Evolutionary conservation across 2,329 filamentous ascomycete species (phyloP), one percentile per base, ranked within the genome.

Genomic region (Emmonsiellopsis sp.): DNA sequence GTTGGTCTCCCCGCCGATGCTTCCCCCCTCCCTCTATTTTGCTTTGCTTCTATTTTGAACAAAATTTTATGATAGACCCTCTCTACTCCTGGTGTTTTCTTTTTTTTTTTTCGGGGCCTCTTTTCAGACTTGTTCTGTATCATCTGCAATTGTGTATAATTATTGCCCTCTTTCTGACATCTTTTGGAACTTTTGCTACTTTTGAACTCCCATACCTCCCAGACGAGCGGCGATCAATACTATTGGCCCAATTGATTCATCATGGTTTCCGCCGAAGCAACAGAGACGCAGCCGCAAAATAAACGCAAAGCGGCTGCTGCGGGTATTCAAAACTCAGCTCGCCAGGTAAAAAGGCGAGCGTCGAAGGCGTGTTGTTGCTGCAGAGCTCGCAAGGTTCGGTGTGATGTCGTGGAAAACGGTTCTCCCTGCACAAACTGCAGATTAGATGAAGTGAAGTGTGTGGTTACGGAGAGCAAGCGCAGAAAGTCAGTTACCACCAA

Each of bases 291-390:
- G 42, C 59, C 67, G 44, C 67, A 69, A 55, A 65, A 63, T 56
- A 84, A 84, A 69, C 76, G 81, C 57, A 82, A 82, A 62, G 76
- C 78, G 43, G 75, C 77, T 42, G 71, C 75, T 54, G 80, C 80
- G 31, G 79, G 79, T 32, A 68, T 84, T 44, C 73, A 78, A 52
- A 72, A 72, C 57, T 69, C 72, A 53, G 69, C 76, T 64, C 74
- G 79, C 55, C 81, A 81, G 52, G 81, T 85, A 51, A 96, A 95
- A 73, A 81, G 90, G 64, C 51, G 76, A 53, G 75, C 76, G 2
- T 65, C 74, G n/a, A 77, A 78, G 50, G 76, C 76, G 8, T 78
- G 76, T 49, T 65, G 77, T 8, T 75, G 74, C n/a, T 78, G 75
- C 59, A 68, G 76, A 13, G 70, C 75, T n/a, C 66, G 76, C 31